Conservation (phyloP, 495 filamentous ascomycete genomes). For the Lichenothelia convexa region DNA sequence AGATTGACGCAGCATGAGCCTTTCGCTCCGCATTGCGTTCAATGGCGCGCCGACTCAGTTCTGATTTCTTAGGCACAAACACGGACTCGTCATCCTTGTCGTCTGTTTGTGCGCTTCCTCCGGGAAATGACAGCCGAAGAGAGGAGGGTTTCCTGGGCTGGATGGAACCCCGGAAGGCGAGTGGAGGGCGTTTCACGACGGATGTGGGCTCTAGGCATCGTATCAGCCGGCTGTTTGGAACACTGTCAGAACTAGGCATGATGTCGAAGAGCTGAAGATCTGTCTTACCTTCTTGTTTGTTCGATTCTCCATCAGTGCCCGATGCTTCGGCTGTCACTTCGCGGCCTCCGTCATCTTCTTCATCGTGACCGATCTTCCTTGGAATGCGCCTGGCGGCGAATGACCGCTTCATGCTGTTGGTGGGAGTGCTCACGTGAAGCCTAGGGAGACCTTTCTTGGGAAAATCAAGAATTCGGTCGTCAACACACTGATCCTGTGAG, state of each 20-base stretch:
- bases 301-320: background rate
- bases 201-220: background rate
- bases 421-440: no score
- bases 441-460: no score
- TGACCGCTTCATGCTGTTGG: slow-evolving; percentile 13
- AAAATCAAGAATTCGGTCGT: no score
- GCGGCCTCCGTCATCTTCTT: slow-evolving; percentile 2
- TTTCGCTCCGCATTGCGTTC: slow-evolving; percentile 53
- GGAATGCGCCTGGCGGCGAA: slow-evolving; percentile 10
- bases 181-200: slow-evolving; percentile 6
- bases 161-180: slow-evolving; percentile 32
- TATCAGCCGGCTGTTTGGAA: background rate
- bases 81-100: slow-evolving; percentile 37
- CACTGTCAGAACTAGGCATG: background rate
- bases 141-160: slow-evolving; percentile 47
- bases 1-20: slow-evolving; percentile 23
- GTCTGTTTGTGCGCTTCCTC: slow-evolving; percentile 26
- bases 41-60: slow-evolving; percentile 47
- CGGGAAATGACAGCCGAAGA: slow-evolving; percentile 56
- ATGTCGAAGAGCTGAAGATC: background rate
- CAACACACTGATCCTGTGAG: no score
- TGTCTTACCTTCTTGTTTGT: background rate
- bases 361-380: slow-evolving; percentile 9
- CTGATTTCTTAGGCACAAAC: slow-evolving; percentile 50
- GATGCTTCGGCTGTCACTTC: background rate